Base-by-base conservation (phyloP, 2,329 filamentous ascomycete species). In the Colletotrichum sansevieriae region DNA sequence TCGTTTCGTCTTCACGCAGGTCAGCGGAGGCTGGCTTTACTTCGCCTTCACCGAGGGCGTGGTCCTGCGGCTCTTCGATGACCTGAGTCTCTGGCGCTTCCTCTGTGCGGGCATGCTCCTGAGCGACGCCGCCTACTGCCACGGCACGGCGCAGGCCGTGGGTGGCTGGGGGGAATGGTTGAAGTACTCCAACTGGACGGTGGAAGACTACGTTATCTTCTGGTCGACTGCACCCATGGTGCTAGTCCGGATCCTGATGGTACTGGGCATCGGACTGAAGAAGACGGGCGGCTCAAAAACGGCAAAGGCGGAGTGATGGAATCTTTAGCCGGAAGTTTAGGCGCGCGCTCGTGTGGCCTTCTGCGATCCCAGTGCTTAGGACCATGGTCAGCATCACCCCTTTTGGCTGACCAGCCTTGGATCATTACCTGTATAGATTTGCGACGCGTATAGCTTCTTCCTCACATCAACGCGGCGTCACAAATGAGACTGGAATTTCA, bases 11-110 rank as follows among this genome's bases (percentile, higher is more conserved):
- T 78, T 76, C 73, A 78, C 75, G 4, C 72, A 76, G 63, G 67
- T 79, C 22, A 75, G 70, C 43, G 75, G 76, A 49, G 71, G 65
- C 8, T 79, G 77, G 76, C 73, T 81, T 15, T 74, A 76, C 70
- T 79, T 81, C 65, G 79, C 79, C 60, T 80, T 81, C 71, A 74
- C 76, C 71, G 76, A 78, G 70, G 78, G 75, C 41, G 74, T 81
- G 13, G 74, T 81, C 18, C 71, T 82, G 71, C 75, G 77, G 4
- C 37, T 74, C 35, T 76, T 73, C 15, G 76, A 77, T 43, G 78
- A 81, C 65, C 62, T 74, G 9, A 69, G 73, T 1, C 72, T 81
- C 22, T 82, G 80, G 80, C 73, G 76, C 25, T 47, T 78, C 43
- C 63, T 80, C 57, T 80, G 76, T 65, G 69, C 70, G 18, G 78